Evolutionary conservation across 176 grass and related monocot genomes (phyloP).

Genomic region (Tuctoria greenei): DNA sequence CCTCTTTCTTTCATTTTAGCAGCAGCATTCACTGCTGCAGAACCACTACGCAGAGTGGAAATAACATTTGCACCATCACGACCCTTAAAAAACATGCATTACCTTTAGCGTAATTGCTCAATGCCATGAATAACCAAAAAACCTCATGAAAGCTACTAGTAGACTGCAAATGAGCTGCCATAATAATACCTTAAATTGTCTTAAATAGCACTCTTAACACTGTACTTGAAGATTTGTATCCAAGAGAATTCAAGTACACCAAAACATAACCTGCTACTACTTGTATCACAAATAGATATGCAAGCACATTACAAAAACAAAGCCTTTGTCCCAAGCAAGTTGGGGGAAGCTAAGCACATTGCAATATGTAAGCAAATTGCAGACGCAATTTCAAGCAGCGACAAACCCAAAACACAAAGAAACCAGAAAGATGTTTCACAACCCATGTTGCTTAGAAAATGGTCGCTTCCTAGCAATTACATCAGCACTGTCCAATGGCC

Average conservation of each 20-base stretch:
- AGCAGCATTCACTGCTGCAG: constrained; percentile 75
- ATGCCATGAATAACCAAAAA: constrained; percentile 13
- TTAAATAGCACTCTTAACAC: neutral
- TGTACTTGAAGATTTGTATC: neutral
- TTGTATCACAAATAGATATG: no score
- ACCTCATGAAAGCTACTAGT: constrained; percentile 6
- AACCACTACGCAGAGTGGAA: constrained; percentile 73
- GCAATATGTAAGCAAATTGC: no score
- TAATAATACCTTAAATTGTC: neutral
- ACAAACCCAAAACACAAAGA: no score
- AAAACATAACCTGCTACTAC: constrained; percentile 9
- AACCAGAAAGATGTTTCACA: no score
- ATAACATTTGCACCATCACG: constrained; percentile 59
- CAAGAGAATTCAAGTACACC: neutral
- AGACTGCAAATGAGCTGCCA: constrained; percentile 13
- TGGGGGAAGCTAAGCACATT: no score
- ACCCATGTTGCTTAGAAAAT: no score
- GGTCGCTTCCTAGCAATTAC: no score
- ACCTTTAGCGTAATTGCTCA: neutral
- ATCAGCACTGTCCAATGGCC: no score
- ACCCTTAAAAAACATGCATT: constrained; percentile 46
- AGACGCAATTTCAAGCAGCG: no score
- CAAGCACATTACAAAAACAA: no score
- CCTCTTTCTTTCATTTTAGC: constrained; percentile 90
- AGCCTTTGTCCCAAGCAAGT: no score